Evolutionary conservation across 73 alveolate genomes (phyloP).

Genomic region (Stentor roeselii): DNA sequence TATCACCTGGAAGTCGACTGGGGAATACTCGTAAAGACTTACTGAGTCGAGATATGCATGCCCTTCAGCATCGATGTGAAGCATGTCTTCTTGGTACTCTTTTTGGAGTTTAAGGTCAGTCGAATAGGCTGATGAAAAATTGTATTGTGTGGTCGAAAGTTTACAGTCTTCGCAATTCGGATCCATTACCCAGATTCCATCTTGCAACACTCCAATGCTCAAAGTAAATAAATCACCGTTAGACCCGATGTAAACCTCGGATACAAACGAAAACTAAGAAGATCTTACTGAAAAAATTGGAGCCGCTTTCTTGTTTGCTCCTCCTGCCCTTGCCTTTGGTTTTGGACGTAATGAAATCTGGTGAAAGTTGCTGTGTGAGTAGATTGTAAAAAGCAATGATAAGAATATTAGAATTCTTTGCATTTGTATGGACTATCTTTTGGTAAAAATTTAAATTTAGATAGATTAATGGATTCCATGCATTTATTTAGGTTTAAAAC

Average conservation of each 20-base stretch:
- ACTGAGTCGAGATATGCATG: not conserved
- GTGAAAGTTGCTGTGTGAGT: not conserved
- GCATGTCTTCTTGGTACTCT: not conserved
- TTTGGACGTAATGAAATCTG: not conserved
- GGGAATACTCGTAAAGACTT: too few relatives aligned
- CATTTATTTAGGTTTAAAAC: too few relatives aligned
- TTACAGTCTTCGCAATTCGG: not conserved
- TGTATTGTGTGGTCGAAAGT: not conserved
- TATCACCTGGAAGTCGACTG: too few relatives aligned
- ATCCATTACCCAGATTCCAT: not conserved
- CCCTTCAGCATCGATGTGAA: not conserved
- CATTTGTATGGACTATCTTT: not conserved
- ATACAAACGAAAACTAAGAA: not conserved
- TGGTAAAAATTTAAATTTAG: too few relatives aligned
- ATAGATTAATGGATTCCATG: too few relatives aligned
- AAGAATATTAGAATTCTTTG: not conserved
- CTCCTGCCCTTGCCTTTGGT: constrained; percentile 6
- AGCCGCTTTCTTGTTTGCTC: not conserved
- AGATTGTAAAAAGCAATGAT: not conserved
- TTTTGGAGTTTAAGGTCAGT: not conserved
- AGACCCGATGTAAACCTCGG: not conserved
- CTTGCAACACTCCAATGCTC: not conserved
- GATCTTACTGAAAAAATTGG: not conserved
- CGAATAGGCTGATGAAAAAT: not conserved
- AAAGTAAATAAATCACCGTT: not conserved